A percentile compares a stretch with the other conserved stretches of the same genome.
These are phyloP conservation scores for Pseudogymnoascus sp. DNA, from an alignment of 2,329 filamentous ascomycete species.

Conservation along the genomic window DNA sequence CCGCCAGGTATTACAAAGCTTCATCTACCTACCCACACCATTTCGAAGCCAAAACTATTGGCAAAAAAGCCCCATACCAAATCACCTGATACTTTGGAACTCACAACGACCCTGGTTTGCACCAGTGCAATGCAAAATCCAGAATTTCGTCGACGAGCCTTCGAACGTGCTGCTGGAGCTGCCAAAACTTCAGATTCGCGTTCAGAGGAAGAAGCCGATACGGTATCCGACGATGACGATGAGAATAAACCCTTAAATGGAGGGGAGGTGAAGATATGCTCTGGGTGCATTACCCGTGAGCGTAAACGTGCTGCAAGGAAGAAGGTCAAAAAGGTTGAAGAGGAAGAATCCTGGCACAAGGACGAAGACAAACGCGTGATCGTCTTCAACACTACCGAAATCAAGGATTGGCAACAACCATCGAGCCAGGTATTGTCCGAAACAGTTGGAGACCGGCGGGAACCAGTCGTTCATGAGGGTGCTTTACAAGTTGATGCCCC, in stretches of 20 bases:
- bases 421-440: constrained; percentile 44
- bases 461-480: constrained; percentile 44
- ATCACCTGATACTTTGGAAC: constrained; percentile 66
- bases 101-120: constrained; percentile 78
- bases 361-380: constrained; percentile 76
- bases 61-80: constrained; percentile 62
- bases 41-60: constrained; percentile 88
- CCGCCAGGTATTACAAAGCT: constrained; percentile 71
- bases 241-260: constrained; percentile 71
- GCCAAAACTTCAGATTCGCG: constrained; percentile 24
- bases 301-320: constrained; percentile 85
- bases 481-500: constrained; percentile 75
- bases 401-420: constrained; percentile 72
- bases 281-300: constrained; percentile 85
- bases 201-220: constrained; percentile 28
- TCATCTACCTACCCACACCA: constrained; percentile 81
- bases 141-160: constrained; percentile 57
- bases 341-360: constrained; percentile 78
- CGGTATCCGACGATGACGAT: constrained; percentile 42
- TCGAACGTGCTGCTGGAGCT: constrained; percentile 48
- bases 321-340: constrained; percentile 86
- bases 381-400: constrained; percentile 83
- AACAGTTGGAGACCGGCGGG: constrained; percentile 37
- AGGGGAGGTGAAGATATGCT: constrained; percentile 87
- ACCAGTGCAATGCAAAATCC: constrained; percentile 81